Base-by-base conservation (phyloP, 2,329 filamentous ascomycete species). In the Fusarium subglutinans region DNA sequence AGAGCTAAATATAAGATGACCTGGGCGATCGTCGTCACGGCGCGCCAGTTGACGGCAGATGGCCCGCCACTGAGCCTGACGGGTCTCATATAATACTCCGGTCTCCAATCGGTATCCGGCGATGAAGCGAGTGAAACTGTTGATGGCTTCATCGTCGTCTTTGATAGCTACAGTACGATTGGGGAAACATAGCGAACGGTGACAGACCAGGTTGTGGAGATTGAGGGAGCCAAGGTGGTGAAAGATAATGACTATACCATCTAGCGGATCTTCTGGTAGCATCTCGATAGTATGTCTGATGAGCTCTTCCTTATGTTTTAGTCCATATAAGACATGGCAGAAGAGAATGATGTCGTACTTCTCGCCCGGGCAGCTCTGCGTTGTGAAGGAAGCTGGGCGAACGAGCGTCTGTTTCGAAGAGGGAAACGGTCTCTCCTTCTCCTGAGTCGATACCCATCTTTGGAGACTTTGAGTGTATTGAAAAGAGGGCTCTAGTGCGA, bases 311-410 rank as follows among this genome's bases (percentile, higher is more conserved):
- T 88, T 87, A 6, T 83, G 83, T 1, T 82, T 83, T 86, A 91
- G 87, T 67, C 88, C 88, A 72, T 91, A 91, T 86, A 91, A 86
- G 81, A 90, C 90, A 77, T 91, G 89, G 72, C 89, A 91, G 79
- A 92, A 90, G 9, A 92, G 76, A 24, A 92, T 78, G 45, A 91
- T 18, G 70, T 92, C 85, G 74, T 86, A 91, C 66, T 81, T 85
- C 28, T 83, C 78, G 38, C 80, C 73, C 2, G n/a, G 72, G 30
- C 78, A 72, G 47, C 69, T 73, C 13, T 83, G 63, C n/a, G 79
- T 63, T 66, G 18, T 68, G 73, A 90, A 89, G 15, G 82, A 79
- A 11, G 61, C 48, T 74, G 55, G 81, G 75, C 77, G 78, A 10
- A 80, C 64, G 7, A 85, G 79, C 22, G 77, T 67, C n/a, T 47